Base-by-base conservation (phyloP, 2,329 filamentous ascomycete species). In the Aspergillus pseudoterreus region DNA sequence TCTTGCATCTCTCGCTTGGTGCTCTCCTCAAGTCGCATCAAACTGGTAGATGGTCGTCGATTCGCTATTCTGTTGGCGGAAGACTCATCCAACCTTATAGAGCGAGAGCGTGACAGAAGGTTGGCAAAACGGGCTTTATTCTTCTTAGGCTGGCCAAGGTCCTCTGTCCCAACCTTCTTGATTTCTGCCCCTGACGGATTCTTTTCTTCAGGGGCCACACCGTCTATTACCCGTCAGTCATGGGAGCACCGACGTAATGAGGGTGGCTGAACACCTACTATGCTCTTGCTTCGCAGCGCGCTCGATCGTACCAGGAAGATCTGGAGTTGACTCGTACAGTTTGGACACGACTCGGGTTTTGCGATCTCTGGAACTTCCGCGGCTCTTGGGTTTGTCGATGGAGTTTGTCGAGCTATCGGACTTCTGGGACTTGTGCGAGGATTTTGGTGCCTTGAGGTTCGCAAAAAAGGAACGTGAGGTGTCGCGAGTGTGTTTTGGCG, bases 381-480 rank as follows among this genome's bases (percentile, higher is more conserved):
- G 68, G 53, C 73, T 78, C 55, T 66, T 69, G 1, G 71, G 63
- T 15, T 64, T 68, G 12, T 73, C 71, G 14, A 59, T 61, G 1
- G 63, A 68, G 46, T 70, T 66, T 17, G 64, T 64, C 10, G 68
- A 71, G 38, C 67, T 62, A 51, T 77, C 74, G 17, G 73, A 74
- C 32, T 63, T 60, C 33, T 74, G 71, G 32, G 73, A 55, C 50
- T 64, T 67, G 46, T 76, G 73, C 1, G 72, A 73, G 11, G 73
- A 71, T 55, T 74, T 75, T 3, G 73, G 73, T 5, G 74, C 74
- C 61, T 75, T 76, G 41, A 77, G 63, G 50, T 69, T 76, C 11
- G 73, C 71, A 52, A 77, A 77, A 50, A 77, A 76, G 3, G 73
- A 75, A 45, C 69, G 72, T 3, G 75, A 77, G 3, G 68, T 60